These are phyloP conservation scores for Pichia californica DNA, from an alignment of 805 yeast genomes.

Conservation along the genomic window DNA sequence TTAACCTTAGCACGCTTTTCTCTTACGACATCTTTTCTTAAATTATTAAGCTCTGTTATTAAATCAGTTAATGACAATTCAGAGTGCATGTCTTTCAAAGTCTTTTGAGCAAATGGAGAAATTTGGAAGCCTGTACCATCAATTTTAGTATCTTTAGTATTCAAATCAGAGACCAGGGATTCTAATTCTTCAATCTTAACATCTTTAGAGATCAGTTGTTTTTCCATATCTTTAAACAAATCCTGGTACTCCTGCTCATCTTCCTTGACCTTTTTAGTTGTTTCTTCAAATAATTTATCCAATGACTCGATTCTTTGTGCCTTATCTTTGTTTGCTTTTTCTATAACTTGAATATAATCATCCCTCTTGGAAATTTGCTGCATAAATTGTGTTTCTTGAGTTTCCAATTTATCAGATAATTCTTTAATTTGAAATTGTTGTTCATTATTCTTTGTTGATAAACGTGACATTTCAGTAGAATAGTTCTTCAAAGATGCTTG, in stretches of 20 bases:
- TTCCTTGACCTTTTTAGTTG: slow-evolving; percentile 33
- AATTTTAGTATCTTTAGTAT: slow-evolving; percentile 9
- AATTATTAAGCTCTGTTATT: slow-evolving; percentile 54
- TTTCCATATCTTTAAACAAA: slow-evolving; percentile 31
- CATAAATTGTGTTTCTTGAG: slow-evolving; percentile 43
- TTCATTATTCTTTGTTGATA: slow-evolving; percentile 35
- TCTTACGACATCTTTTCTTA: slow-evolving; percentile 58
- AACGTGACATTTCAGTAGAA: slow-evolving; percentile 30
- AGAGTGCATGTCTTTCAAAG: slow-evolving; percentile 33
- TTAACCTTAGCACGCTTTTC: slow-evolving; percentile 68
- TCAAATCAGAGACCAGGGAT: slow-evolving; percentile 37
- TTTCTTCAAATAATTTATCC: slow-evolving; percentile 40
- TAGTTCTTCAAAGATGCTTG: slow-evolving; percentile 28
- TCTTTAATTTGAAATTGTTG: slow-evolving; percentile 40
- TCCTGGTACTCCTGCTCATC: slow-evolving; percentile 32
- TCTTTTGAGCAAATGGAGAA: slow-evolving; percentile 44
- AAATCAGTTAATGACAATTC: slow-evolving; percentile 62
- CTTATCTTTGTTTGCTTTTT: slow-evolving; percentile 46
- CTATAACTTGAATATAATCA: slow-evolving; percentile 50
- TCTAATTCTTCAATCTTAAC: slow-evolving; percentile 37
- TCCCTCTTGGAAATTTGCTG: slow-evolving; percentile 58
- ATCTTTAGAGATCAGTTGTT: slow-evolving; percentile 31
- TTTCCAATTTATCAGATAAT: slow-evolving; percentile 37
- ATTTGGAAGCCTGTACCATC: slow-evolving; percentile 12
- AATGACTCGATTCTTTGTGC: slow-evolving; percentile 46